Evolutionary conservation across 495 filamentous ascomycete species (phyloP).

Genomic region (Echria macrotheca): DNA sequence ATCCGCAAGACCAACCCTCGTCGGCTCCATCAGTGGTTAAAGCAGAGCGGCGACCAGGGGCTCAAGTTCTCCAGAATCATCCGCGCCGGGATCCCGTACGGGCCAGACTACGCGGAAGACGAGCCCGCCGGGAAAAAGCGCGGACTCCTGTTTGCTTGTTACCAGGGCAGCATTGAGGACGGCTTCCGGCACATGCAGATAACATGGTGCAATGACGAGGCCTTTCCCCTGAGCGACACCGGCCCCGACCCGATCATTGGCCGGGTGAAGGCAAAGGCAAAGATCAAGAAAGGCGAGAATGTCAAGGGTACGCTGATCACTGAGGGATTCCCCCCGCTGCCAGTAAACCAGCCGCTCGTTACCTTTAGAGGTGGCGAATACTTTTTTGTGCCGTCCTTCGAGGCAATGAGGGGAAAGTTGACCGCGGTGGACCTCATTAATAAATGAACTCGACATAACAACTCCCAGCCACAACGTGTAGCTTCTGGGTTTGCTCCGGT

Average conservation of each 20-base stretch:
- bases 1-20: slow-evolving; percentile 7
- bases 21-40: background rate
- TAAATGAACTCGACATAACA: too few relatives aligned
- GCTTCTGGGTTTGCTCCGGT: too few relatives aligned
- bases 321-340: background rate
- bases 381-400: slow-evolving; percentile 1
- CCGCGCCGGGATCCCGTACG: slow-evolving; percentile 4
- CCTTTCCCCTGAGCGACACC: background rate
- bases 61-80: slow-evolving; percentile 4
- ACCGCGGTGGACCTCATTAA: too few relatives aligned
- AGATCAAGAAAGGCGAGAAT: too few relatives aligned
- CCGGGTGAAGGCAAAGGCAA: background rate
- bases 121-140: background rate
- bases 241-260: slow-evolving; percentile 3
- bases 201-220: background rate
- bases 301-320: background rate
- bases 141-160: slow-evolving; percentile 2
- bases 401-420: background rate
- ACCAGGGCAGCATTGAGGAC: slow-evolving; percentile 1
- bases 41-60: slow-evolving; percentile 1
- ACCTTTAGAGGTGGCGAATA: slow-evolving; percentile 5
- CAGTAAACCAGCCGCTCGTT: background rate
- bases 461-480: too few relatives aligned
- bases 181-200: slow-evolving; percentile 5
- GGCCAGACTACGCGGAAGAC: background rate